Evolutionary conservation across 345 rosid species (phyloP).

Genomic region (Noccaea caerulescens): DNA sequence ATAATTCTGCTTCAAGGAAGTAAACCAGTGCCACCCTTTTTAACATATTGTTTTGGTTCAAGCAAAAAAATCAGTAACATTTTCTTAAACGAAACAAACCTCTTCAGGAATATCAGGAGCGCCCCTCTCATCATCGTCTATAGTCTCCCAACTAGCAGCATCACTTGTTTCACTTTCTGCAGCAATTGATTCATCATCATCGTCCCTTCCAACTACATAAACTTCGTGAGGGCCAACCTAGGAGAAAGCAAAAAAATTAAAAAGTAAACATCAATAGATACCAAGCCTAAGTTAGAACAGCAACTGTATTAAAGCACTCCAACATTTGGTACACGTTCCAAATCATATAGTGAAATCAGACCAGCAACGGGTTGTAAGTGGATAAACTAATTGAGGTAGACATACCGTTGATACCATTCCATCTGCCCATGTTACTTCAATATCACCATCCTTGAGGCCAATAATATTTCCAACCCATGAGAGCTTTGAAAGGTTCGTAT

Average conservation of each 20-base stretch:
- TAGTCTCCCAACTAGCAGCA: conserved; percentile 99
- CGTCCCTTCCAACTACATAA: conserved; percentile 95
- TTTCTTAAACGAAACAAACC: conserved; percentile 56
- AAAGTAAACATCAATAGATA: conserved; percentile 28
- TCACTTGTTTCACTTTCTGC: conserved; percentile 86
- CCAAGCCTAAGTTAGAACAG: conserved; percentile 18
- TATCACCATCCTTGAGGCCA: conserved; percentile 90
- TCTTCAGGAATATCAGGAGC: conserved; percentile 62
- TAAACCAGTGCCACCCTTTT: conserved; percentile 13
- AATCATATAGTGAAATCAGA: conserved; percentile 23
- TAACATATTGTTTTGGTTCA: conserved; percentile 11
- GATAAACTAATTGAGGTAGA: conserved; percentile 31
- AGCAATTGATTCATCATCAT: conserved; percentile 81
- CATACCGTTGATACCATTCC: conserved; percentile 92
- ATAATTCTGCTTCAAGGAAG: conserved; percentile 6
- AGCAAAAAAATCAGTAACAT: conserved; percentile 20
- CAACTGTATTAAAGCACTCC: conserved; percentile 24
- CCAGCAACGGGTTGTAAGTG: conserved; percentile 17
- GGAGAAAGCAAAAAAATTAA: conserved; percentile 31
- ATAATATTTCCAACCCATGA: conserved; percentile 98
- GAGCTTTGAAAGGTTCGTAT: conserved; percentile 56
- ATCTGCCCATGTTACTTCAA: conserved; percentile 98
- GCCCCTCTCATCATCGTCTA: conserved; percentile 69
- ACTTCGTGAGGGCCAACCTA: conserved; percentile 99
- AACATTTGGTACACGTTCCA: conserved; percentile 7